Evolutionary conservation across 148 eudicot species (phyloP).

Genomic region (Rhododendron ferrugineum): DNA sequence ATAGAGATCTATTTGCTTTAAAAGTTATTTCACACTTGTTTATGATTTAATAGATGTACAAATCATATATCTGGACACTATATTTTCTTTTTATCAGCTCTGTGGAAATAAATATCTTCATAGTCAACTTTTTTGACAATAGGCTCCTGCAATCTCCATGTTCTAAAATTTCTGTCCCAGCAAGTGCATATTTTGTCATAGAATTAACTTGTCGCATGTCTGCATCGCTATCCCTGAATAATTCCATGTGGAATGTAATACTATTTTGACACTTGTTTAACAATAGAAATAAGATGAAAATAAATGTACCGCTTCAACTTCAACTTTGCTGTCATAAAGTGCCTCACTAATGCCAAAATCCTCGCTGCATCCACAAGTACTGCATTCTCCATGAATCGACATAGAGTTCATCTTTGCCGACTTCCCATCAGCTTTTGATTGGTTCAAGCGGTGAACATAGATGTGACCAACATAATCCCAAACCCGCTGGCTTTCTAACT

Average conservation of each 20-base stretch:
- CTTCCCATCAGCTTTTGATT: constrained; percentile 72
- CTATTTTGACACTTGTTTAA: neutral
- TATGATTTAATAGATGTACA: neutral
- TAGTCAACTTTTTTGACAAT: neutral
- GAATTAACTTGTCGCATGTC: neutral
- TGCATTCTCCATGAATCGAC: constrained; percentile 61
- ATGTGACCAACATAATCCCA: constrained; percentile 94
- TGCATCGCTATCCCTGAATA: neutral
- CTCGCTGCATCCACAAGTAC: constrained; percentile 55
- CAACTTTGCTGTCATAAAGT: constrained; percentile 75
- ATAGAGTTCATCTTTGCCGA: constrained; percentile 36
- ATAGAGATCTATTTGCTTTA: neutral
- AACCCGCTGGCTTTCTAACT: constrained; percentile 73
- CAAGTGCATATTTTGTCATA: neutral
- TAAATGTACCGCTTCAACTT: constrained; percentile 66
- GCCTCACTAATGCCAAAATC: constrained; percentile 65
- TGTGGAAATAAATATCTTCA: neutral
- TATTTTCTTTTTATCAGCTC: neutral
- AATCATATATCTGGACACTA: neutral
- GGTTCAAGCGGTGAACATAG: constrained; percentile 86
- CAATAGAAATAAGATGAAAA: neutral
- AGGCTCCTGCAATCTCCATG: neutral
- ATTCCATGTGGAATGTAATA: neutral
- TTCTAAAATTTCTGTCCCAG: neutral
- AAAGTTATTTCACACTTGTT: neutral